A percentile compares a stretch with the other conserved stretches of the same genome.
Conservation (phyloP, 192 early-diverging fungal genomes). For the Backusella tuberculispora region DNA sequence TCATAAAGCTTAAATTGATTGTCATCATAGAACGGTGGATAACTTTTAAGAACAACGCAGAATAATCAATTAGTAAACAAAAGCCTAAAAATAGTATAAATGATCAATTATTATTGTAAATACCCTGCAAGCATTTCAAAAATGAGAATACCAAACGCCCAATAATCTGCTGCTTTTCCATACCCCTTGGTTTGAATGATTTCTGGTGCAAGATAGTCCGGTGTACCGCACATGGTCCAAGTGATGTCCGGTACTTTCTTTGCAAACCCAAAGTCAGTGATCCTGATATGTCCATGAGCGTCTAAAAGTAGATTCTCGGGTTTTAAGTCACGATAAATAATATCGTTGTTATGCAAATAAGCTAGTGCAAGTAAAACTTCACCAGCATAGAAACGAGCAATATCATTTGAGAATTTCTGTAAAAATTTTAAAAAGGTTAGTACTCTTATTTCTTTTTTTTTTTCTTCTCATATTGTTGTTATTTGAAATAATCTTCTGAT, state of each 20-base stretch:
- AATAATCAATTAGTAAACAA: background rate
- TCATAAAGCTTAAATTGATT: slow-evolving; percentile 89
- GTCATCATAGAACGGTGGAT: slow-evolving; percentile 87
- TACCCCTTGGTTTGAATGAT: slow-evolving; percentile 89
- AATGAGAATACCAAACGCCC: slow-evolving; percentile 86
- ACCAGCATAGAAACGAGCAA: slow-evolving; percentile 83
- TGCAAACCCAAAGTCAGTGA: slow-evolving; percentile 92
- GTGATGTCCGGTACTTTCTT: slow-evolving; percentile 76
- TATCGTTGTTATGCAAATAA: slow-evolving; percentile 80
- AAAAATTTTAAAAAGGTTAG: background rate
- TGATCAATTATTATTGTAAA: background rate
- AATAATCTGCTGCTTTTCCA: slow-evolving; percentile 89
- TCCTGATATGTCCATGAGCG: slow-evolving; percentile 80
- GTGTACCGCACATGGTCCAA: slow-evolving; percentile 91
- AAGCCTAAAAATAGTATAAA: background rate
- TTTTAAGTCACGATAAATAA: slow-evolving; percentile 89
- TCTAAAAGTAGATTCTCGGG: slow-evolving; percentile 80
- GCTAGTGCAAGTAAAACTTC: slow-evolving; percentile 83
- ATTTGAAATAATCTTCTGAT: too few species aligned
- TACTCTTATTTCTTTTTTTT: background rate
- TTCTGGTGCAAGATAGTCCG: slow-evolving; percentile 86
- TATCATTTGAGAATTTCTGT: slow-evolving; percentile 73
- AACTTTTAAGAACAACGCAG: slow-evolving; percentile 23
- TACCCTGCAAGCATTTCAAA: slow-evolving; percentile 89
- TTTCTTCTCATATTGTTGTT: too few species aligned